A percentile compares a stretch with the other conserved stretches of the same genome.
Conservation (phyloP, 2,329 filamentous ascomycete genomes). For the Pestalotiopsis sp. region DNA sequence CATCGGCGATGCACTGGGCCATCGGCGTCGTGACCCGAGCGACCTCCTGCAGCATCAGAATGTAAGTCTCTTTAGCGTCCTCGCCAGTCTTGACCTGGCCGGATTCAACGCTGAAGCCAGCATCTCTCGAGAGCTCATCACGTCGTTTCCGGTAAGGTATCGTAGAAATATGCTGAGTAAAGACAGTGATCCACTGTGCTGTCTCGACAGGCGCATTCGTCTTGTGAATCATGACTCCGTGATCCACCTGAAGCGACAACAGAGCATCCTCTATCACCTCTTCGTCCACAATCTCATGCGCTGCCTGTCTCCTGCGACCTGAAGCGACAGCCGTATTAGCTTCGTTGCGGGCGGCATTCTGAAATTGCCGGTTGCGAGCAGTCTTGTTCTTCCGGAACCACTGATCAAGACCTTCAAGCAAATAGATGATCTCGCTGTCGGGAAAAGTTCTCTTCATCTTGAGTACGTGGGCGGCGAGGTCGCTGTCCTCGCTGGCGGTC, state of each 20-base stretch:
- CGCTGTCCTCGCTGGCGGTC: slow-evolving; percentile 42
- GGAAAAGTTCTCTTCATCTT: slow-evolving; percentile 55
- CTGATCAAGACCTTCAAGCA: slow-evolving; percentile 67
- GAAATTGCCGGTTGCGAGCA: slow-evolving; percentile 66
- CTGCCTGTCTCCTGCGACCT: slow-evolving; percentile 40
- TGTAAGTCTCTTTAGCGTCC: slow-evolving; percentile 64
- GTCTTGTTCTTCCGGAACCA: slow-evolving; percentile 72
- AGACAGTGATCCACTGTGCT: slow-evolving; percentile 69
- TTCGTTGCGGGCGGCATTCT: slow-evolving; percentile 58
- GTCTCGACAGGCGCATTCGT: slow-evolving; percentile 61
- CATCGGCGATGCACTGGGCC: slow-evolving; percentile 65
- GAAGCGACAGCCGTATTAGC: slow-evolving; percentile 22
- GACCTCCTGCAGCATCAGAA: slow-evolving; percentile 76
- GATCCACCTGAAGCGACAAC: slow-evolving; percentile 66
- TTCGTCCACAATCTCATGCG: slow-evolving; percentile 60
- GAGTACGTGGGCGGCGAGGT: slow-evolving; percentile 59
- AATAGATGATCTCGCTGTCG: slow-evolving; percentile 59
- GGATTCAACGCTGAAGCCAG: slow-evolving; percentile 75
- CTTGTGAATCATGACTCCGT: slow-evolving; percentile 70
- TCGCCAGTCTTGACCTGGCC: slow-evolving; percentile 75
- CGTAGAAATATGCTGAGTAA: slow-evolving; percentile 78
- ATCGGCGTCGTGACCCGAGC: slow-evolving; percentile 69
- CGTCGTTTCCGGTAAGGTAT: slow-evolving; percentile 66
- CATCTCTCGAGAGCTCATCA: slow-evolving; percentile 50
- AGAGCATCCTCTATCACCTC: slow-evolving; percentile 70